Base-by-base conservation (phyloP, 2,329 filamentous ascomycete genomes). In the Penicillium brasilianum region DNA sequence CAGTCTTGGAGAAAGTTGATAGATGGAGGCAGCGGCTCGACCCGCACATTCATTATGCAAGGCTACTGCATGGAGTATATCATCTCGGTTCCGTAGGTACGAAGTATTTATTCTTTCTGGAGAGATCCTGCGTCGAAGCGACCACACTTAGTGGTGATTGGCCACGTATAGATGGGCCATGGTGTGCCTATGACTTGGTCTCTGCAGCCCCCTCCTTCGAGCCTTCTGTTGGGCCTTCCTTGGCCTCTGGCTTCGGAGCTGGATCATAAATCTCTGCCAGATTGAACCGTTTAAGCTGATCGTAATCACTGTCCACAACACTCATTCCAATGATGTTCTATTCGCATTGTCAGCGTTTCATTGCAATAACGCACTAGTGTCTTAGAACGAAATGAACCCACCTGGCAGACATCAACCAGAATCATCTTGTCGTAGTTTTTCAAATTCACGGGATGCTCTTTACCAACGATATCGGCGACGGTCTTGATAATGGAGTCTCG, bases 321-420 rank as follows among this genome's bases (percentile, higher is more conserved):
- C 85, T 87, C 81, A 89, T 87, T 20, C 87, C 87, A 61, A 86
- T 82, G 10, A 88, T 74, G 66, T 87, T 88, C 86, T 88, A 66
- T 44, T 3, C 28, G 39, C n/a, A 37, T 18, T n/a, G 62, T 72
- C 53, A 73, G 66, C 55, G 11, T n/a, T 41, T 25, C 5, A 3
- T 55, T 28, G 11, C 18, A 32, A 25, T 34, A 30, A 13, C 14
- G 14, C 20, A 16, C 25, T 10, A 28, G 20, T 20, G 32, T 14
- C 18, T 53, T 28, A 51, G 54, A 22, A 32, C 18, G 18, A 28
- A 11, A 8, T 37, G 51, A 46, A 66, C 82, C 68, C 74, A 87
- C 86, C 77, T 87, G 82, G 71, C 87, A 85, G 58, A 89, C 78
- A 66, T 88, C 85, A 48, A 89, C 84, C 39, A 89, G 72, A 62